Conservation (phyloP, 2,329 filamentous ascomycete genomes). For the Colletotrichum gigasporum region DNA sequence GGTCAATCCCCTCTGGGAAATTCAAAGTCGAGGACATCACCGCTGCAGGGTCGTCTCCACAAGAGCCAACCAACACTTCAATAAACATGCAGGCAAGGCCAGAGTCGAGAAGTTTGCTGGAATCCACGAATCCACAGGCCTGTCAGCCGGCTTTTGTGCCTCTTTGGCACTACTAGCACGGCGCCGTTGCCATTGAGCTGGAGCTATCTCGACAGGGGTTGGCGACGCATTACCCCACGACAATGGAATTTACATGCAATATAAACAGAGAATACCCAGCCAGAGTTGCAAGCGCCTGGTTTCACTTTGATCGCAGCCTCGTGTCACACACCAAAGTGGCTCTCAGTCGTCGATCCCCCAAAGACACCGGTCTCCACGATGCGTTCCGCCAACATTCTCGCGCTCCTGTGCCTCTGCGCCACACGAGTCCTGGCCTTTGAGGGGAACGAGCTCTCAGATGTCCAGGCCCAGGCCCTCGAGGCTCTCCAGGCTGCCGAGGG, state of each 20-base stretch:
- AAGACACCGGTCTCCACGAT: neutral
- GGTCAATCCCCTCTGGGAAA: neutral
- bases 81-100: neutral
- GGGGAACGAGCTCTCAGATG: constrained; percentile 1
- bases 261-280: neutral
- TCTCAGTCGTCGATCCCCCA: no score
- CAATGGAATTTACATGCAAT: neutral
- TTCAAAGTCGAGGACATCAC: neutral
- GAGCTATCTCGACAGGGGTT: neutral
- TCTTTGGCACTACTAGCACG: neutral
- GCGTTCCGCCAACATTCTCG: neutral
- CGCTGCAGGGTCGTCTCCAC: neutral
- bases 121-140: neutral
- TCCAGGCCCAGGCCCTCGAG: constrained; percentile 1
- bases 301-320: no score
- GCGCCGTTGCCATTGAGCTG: neutral
- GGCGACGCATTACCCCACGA: neutral
- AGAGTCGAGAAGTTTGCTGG: neutral
- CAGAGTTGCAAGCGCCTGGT: neutral
- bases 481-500: constrained; percentile 1
- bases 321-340: no score
- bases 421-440: neutral
- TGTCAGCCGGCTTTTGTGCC: neutral
- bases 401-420: neutral
- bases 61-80: neutral